These are phyloP conservation scores for Volvox reticuliferus DNA, from an alignment of 139 green algal genomes.

Conservation along the genomic window DNA sequence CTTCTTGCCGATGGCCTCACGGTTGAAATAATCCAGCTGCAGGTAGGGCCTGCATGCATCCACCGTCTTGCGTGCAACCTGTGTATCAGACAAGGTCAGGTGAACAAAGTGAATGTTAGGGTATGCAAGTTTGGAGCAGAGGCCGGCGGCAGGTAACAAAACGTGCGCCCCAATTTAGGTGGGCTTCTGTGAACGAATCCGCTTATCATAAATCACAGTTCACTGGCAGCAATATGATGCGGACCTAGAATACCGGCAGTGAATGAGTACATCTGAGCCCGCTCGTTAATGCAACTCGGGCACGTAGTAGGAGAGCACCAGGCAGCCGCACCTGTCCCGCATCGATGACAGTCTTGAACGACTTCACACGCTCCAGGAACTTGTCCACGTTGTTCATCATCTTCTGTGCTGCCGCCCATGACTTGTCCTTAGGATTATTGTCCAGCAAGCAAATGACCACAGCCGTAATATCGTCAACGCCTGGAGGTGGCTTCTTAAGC, in stretches of 20 bases:
- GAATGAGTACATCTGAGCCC: no score
- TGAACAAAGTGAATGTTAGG: no score
- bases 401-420: constrained; percentile 86
- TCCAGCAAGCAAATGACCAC: constrained; percentile 91
- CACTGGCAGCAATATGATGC: no score
- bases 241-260: no score
- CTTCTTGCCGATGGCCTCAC: constrained; percentile 89
- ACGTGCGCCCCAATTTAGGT: no score
- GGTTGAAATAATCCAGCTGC: constrained; percentile 88
- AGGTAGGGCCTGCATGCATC: constrained; percentile 86
- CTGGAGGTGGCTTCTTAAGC: constrained; percentile 89
- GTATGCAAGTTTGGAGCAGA: no score
- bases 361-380: constrained; percentile 90
- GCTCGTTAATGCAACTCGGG: no score
- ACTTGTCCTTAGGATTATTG: constrained; percentile 91
- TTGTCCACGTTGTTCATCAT: constrained; percentile 93
- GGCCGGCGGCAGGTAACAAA: no score
- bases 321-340: constrained; percentile 64
- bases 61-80: constrained; percentile 81
- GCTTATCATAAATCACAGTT: no score
- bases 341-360: constrained; percentile 92
- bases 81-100: not conserved
- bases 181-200: no score
- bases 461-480: constrained; percentile 92
- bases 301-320: not conserved